Evolutionary conservation across 345 rosid species (phyloP), one percentile per base, ranked within the genome.

Genomic region (Durio zibethinus): DNA sequence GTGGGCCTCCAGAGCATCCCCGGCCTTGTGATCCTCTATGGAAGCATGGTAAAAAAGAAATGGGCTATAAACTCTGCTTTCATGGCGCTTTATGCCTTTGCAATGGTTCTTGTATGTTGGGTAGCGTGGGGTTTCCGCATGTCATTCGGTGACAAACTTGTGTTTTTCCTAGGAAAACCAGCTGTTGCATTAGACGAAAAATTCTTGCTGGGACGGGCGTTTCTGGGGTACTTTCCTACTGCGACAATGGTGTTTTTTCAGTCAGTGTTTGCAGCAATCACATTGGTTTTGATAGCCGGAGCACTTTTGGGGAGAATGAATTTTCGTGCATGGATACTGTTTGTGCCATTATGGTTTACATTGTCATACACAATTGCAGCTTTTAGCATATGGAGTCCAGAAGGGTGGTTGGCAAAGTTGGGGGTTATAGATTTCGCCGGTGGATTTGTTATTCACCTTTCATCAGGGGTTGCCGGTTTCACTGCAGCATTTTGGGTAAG

Each of bases 41-140:
- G 85, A 4, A 87, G 91, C 84, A 23, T 85, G 69, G 83, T 85
- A 0, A 81, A 82, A 35, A 82, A 54, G 79, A 86, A 86, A 53
- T 88, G 90, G 89, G 86, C 93, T 0, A 64, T 88, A 23, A 87
- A 90, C 87, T 87, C 90, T 0, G 87, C 89, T 2, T 86, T 88
- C 83, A 90, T 87, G 93, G 86, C 87, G 7, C 50, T 88, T 42
- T 88, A 82, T 8, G 89, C 90, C 33, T 88, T 87, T 25, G 85
- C 90, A 0, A 66, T 80, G 57, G 80, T 88, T 3, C 63, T 90
- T 2, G 33, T 85, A 0, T 87, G 89, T n/a, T 84, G 87, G 91
- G 89, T 88, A 1, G 85, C 84, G 0, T 90, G 89, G 93, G 91
- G 74, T 4, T 84, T 67, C 79, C 77, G 76, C 31, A 81, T 90